Percentiles rank a stretch among this genome's conserved stretches.
phyloP scores from a whole-genome alignment of 2,329 filamentous ascomycete genomes.

The Colletotrichum melonis region DNA sequence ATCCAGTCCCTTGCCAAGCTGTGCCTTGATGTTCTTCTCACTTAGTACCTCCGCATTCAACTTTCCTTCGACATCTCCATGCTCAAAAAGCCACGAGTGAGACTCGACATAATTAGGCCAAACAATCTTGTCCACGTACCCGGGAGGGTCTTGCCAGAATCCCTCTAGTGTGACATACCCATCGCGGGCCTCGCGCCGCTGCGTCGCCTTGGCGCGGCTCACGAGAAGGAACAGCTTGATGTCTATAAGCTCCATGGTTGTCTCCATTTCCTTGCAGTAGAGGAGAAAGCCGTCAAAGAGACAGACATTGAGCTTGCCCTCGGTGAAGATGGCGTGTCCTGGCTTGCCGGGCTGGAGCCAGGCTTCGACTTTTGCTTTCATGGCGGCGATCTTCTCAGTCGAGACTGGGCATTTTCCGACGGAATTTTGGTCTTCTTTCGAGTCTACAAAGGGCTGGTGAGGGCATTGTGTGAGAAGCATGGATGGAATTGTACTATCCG shows the following conservation, averaged over 20 bases:
- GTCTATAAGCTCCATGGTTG: constrained; percentile 73
- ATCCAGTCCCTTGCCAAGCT: constrained; percentile 58
- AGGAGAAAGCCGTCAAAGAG: constrained; percentile 92
- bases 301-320: constrained; percentile 63
- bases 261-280: constrained; percentile 69
- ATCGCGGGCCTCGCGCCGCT: constrained; percentile 73
- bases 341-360: constrained; percentile 59
- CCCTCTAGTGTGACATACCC: constrained; percentile 87
- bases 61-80: constrained; percentile 72
- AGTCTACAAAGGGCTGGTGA: constrained; percentile 58
- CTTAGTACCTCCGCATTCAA: constrained; percentile 59
- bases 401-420: constrained; percentile 66
- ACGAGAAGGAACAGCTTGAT: constrained; percentile 83
- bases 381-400: constrained; percentile 55
- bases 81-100: constrained; percentile 83
- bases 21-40: constrained; percentile 59
- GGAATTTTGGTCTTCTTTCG: constrained; percentile 73
- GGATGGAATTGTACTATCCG: constrained; percentile 28
- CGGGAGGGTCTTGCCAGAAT: constrained; percentile 95
- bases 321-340: constrained; percentile 50
- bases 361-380: constrained; percentile 58
- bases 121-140: constrained; percentile 93
- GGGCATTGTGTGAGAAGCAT: constrained; percentile 23
- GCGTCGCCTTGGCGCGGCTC: constrained; percentile 71
- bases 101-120: constrained; percentile 93